Evolutionary conservation across 352 stramenopile species (phyloP), one percentile per base, ranked within the genome.

Genomic region (Phytophthora constricta): DNA sequence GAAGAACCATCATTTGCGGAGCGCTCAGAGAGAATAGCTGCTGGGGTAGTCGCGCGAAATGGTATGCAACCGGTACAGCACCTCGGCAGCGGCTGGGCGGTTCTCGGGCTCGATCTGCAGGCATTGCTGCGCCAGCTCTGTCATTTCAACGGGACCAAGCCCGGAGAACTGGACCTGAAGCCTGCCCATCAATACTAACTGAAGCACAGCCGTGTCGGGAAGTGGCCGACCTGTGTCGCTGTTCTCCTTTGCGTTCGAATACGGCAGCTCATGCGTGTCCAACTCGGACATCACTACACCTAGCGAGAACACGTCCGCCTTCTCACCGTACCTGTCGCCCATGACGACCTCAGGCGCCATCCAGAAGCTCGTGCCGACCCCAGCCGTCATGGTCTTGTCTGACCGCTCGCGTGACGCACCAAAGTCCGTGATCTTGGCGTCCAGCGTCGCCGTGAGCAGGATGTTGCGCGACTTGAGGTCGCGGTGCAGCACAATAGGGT

Each of bases 381-480:
- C 74, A 0, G 70, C 67, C 11, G 74, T 82, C 70, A 82, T 76
- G 17, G 66, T 77, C 17, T 51, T 54, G 47, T 74, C 63, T 2
- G 55, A 53, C 17, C 43, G 31, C 33, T 64, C 33, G 1, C 70
- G 54, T 0, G 74, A 71, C 10, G 56, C 59, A 8, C 74, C 74
- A 66, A 84, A 86, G 58, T 86, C 77, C 20, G 72, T 84, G 25
- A 86, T 47, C 45, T 80, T 86, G 14, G 74, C 74, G 31, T 80
- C 60, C 19, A 77, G 37, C 22, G 60, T 41, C 26, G 26, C 43
- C 1, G 63, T 68, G n/a, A 91, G 60, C 34, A 91, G 61, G 45
- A 92, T 68, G 46, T 92, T 92, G n/a, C 82, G 77, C 7, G 79
- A 90, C 55, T 92, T 92, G 53, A 92, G 72, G 55, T 91, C 82